phyloP scores from a whole-genome alignment of 805 yeast species.

The Sugiyamaella marilandica region DNA sequence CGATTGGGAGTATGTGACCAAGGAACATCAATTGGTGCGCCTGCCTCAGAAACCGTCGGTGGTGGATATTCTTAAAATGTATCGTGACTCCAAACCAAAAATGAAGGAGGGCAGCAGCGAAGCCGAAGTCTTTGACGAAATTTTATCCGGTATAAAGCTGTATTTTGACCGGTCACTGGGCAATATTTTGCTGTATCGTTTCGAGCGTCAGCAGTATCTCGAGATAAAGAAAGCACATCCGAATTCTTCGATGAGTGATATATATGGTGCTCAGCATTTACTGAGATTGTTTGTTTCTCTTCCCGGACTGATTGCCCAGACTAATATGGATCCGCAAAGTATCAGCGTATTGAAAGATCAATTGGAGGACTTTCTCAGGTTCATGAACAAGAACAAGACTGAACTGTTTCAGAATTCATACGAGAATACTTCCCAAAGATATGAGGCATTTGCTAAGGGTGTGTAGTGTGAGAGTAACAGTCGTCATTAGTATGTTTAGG shows the following conservation, averaged over 20 bases:
- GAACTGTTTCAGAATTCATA: conserved; percentile 39
- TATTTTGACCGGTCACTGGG: conserved; percentile 76
- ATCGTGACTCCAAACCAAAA: conserved; percentile 31
- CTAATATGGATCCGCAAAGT: conserved; percentile 77
- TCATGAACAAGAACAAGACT: conserved; percentile 42
- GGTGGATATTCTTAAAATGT: conserved; percentile 50
- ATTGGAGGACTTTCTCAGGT: conserved; percentile 50
- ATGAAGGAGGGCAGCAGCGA: conserved; percentile 33
- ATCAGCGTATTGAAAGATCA: conserved; percentile 50
- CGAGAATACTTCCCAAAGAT: conserved; percentile 48
- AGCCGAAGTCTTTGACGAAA: conserved; percentile 57
- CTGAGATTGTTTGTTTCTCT: conserved; percentile 69
- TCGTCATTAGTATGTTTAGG: neutral
- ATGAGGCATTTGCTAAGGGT: conserved; percentile 35
- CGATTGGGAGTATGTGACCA: conserved; percentile 91
- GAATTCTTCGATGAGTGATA: conserved; percentile 37
- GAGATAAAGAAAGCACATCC: conserved; percentile 40
- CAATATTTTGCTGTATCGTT: conserved; percentile 62
- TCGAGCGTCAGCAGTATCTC: conserved; percentile 69
- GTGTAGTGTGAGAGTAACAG: conserved; percentile 9
- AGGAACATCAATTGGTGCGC: conserved; percentile 63
- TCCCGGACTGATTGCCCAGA: conserved; percentile 77
- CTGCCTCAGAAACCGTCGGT: conserved; percentile 60
- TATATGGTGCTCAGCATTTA: conserved; percentile 81
- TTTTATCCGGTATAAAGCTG: conserved; percentile 59